Evolutionary conservation across 2,329 filamentous ascomycete genomes (phyloP), one percentile per base, ranked within the genome.

Genomic region (Epichloe hybrida): DNA sequence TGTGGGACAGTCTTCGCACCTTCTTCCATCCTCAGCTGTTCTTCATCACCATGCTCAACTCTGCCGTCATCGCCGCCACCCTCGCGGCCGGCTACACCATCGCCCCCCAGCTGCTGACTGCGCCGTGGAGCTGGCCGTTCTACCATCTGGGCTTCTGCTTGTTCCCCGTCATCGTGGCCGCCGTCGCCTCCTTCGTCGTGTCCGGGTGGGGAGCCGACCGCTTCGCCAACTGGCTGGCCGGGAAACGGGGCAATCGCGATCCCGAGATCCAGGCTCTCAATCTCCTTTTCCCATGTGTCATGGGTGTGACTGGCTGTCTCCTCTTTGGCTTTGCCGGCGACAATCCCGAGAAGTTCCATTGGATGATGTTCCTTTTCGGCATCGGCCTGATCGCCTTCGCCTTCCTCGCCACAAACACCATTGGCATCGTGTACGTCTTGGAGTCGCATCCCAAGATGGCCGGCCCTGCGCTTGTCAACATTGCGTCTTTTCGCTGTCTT

Each of bases 371-470:
- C 1, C 41, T 50, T 2, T 5, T 50, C 5, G 41, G 48, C 2
- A 20, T 50, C 15, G 48, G 40, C 34, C 27, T 50, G 40, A 50
- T 50, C 9, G 48, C 48, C 35, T 50, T 50, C 15, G 13, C 48
- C 8, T 50, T 50, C 31, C 48, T 50, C 13, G 48, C 48, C 34
- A 50, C 48, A 1, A 50, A 50, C 42, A 50, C 48, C 13, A 50
- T 50, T 39, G 48, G 48, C 48, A 50, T 50, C 9, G 48, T 50
- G 23, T 50, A 50, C 40, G 48, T 50, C 3, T 41, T 50, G 15
- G 48, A 50, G 48, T 43, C 35, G 8, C 17, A 38, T 11, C 48
- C 48, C 8, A 15, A 50, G 13, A 15, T 50, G 35, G 40, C 40
- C 31, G 48, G 48, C 12, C 48, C 48, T 13, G 38, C 48, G 8